A percentile compares a stretch with the other conserved stretches of the same genome.
Evolutionary conservation across 345 rosid genomes (phyloP).

Genomic region (Linum lewisii): DNA sequence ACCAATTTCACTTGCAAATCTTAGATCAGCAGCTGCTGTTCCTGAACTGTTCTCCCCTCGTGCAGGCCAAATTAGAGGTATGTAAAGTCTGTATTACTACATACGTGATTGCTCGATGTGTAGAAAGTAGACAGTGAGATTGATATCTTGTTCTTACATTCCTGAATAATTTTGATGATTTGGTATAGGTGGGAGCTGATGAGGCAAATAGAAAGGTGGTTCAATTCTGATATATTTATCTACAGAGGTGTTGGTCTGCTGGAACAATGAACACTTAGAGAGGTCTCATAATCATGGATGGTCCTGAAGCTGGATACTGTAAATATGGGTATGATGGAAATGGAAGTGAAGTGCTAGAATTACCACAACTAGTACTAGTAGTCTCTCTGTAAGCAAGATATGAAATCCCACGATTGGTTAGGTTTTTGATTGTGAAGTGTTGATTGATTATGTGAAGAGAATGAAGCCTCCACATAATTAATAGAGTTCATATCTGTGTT

Average conservation of each 20-base stretch:
- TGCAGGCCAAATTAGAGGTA: conserved; percentile 67
- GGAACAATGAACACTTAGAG: not conserved
- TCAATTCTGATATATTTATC: conserved; percentile 1
- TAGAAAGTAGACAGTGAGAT: no score
- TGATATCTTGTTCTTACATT: no score
- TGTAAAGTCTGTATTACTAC: not conserved
- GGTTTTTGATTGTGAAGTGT: not conserved
- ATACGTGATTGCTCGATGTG: no score
- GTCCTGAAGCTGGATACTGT: conserved; percentile 17
- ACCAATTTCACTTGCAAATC: conserved; percentile 49
- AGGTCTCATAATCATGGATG: not conserved
- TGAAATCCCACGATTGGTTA: not conserved
- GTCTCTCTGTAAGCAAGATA: not conserved
- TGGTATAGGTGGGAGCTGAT: conserved; percentile 38
- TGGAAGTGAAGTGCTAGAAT: not conserved
- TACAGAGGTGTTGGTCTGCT: not conserved
- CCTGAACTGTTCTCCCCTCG: conserved; percentile 31
- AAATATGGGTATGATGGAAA: conserved; percentile 11
- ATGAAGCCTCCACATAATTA: conserved; percentile 10
- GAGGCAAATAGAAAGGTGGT: not conserved
- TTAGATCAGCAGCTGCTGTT: conserved; percentile 24
- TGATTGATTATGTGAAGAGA: conserved; percentile 10
- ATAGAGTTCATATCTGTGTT: no score
- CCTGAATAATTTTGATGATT: not conserved
- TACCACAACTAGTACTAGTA: not conserved